phyloP scores from a whole-genome alignment of 192 early-diverging fungal genomes.

The Powellomyces hirtus region DNA sequence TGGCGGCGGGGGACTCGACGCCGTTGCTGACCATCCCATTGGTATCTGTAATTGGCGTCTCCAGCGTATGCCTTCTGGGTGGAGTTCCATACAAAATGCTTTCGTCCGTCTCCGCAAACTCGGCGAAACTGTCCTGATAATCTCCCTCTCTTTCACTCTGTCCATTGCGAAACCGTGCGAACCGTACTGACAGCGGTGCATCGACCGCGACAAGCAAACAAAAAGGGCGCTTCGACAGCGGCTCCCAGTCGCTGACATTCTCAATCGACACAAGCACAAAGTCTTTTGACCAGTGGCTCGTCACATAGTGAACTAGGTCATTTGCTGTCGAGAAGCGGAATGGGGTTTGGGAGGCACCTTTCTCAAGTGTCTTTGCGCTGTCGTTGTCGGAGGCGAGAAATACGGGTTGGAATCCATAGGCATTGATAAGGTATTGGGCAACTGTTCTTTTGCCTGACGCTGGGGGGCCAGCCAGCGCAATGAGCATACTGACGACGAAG shows the following conservation, averaged over 20 bases:
- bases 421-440: conserved; percentile 53
- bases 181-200: conserved; percentile 71
- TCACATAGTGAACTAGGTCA: conserved; percentile 67
- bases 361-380: background rate
- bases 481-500: too few relatives aligned
- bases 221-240: conserved; percentile 68
- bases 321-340: conserved; percentile 53
- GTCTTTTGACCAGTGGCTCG: conserved; percentile 69
- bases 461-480: conserved; percentile 64
- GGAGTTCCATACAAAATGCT: conserved; percentile 1
- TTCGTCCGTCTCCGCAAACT: conserved; percentile 19
- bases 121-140: conserved; percentile 1
- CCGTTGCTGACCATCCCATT: background rate
- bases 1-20: background rate
- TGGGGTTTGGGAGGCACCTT: background rate
- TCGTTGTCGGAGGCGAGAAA: conserved; percentile 18
- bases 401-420: conserved; percentile 50
- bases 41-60: too few relatives aligned
- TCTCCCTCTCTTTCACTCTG: conserved; percentile 1
- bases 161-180: conserved; percentile 30
- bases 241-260: conserved; percentile 51
- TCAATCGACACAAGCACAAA: conserved; percentile 71
- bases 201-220: conserved; percentile 83
- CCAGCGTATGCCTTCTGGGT: too few relatives aligned
- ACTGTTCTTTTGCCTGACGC: conserved; percentile 68